Evolutionary conservation across 2,329 filamentous ascomycete genomes (phyloP), one percentile per base, ranked within the genome.

Genomic region (Fusarium virguliforme): DNA sequence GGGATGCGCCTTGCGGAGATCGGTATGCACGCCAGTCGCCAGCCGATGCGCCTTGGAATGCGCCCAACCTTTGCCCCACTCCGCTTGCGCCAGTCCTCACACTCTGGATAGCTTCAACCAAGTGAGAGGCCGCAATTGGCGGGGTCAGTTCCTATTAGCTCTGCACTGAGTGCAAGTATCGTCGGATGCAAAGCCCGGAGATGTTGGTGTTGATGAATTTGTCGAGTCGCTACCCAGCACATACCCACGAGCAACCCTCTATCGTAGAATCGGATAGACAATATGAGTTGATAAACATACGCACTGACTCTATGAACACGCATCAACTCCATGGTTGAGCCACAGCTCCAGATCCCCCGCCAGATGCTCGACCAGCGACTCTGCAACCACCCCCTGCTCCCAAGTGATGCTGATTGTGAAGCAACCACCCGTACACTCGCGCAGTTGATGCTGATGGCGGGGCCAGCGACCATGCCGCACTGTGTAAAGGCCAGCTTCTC

Each of bases 381-480:
- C 62, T 1, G 24, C 50, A 10, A 72, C 30, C 6, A 64, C n/a
- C 0, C 60, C 70, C 0, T 24, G 9, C 13, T 71, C 43, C 68
- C 68, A 72, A 2, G 68, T 65, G 1, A 72, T 41, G 4, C 60
- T 35, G 1, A 72, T 46, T 0, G 58, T 50, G 2, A 72, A 26
- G 2, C 50, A 18, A 0, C 65, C 68, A n/a, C 58, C 62, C 37
- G 35, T 1, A 38, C 22, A 3, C 70, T 72, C 2, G 48, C 68
- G 9, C 60, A 68, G n/a, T 66, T 71, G 30, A 72, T 69, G 0
- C 37, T 48, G 1, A 71, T 10, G 3, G 66, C 70, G 1, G 62
- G 70, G 2, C 68, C 68, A 22, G 48, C 53, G 6, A 56, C 50
- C 22, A 69, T 54, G 0, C 64, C 62, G 3, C 62, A 70, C 2